Evolutionary conservation across 2,329 filamentous ascomycete species (phyloP), one percentile per base, ranked within the genome.

Genomic region (Paramyrothecium roridum): DNA sequence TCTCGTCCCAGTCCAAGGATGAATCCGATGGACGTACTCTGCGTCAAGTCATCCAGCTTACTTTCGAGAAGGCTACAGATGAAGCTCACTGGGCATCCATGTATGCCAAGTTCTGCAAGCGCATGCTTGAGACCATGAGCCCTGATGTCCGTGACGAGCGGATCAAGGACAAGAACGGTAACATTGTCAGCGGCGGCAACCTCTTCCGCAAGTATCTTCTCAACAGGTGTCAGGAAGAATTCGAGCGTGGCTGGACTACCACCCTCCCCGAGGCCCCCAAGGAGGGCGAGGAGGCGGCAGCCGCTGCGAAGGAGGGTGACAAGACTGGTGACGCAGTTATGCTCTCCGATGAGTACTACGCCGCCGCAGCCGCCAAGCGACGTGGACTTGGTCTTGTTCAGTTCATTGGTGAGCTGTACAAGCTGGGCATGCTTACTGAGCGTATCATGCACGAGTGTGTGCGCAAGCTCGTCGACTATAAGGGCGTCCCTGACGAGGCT

Each of bases 371-470:
- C 56, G 93, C 93, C 68, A 99, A 99, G 82, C 88, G 95, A 76
- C 90, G 92, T 74, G 95, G 95, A 77, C 89, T 99, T 61, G 95
- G 95, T 87, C 85, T 99, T 21, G 93, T 99, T 61, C 93, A 97
- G 76, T 99, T 99, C 78, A 99, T 99, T 70, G 95, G 95, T 79
- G 95, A 99, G 77, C 85, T 99, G 48, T 99, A 96, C 85, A 99
- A 98, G 82, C 86, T 99, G 58, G 88, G 89, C 71, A 99, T 99
- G 95, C 84, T 99, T 73, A 99, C 95, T 58, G 91, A 97, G 74
- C 90, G 93, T 72, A 99, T 99, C 76, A 99, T 99, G 95, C 93
- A 99, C 79, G 91, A 97, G 76, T 99, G 95, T 83, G 92, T 99
- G 26, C 88, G 92, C 78, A 96, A 96, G 76, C 84, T 99, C 60